Conservation (phyloP, 352 stramenopile species). For the Phytopythium delawarense region DNA sequence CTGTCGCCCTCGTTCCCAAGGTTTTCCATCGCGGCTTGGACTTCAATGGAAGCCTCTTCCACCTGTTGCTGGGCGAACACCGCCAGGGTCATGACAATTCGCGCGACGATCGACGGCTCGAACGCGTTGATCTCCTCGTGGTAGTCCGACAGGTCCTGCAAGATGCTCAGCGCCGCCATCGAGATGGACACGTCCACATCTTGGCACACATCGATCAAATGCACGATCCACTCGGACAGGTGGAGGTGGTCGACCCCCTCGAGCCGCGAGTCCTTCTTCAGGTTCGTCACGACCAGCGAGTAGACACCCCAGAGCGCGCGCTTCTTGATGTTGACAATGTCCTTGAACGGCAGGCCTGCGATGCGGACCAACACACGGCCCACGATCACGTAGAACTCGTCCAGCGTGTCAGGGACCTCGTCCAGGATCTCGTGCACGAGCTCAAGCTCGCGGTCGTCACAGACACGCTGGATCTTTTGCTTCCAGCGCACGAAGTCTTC, state of each 20-base stretch:
- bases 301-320: slow-evolving; percentile 78
- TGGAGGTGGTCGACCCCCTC: slow-evolving; percentile 35
- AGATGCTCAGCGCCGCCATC: slow-evolving; percentile 67
- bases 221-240: slow-evolving; percentile 72
- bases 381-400: slow-evolving; percentile 68
- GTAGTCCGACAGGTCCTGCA: slow-evolving; percentile 78
- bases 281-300: slow-evolving; percentile 66
- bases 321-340: slow-evolving; percentile 79
- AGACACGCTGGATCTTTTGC: slow-evolving; percentile 56
- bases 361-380: slow-evolving; percentile 76
- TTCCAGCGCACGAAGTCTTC: slow-evolving; percentile 82
- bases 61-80: slow-evolving; percentile 86
- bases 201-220: slow-evolving; percentile 79
- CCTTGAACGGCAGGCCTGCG: slow-evolving; percentile 61
- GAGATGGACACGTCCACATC: slow-evolving; percentile 70
- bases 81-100: slow-evolving; percentile 85
- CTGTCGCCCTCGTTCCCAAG: slow-evolving; percentile 2
- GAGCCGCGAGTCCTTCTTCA: slow-evolving; percentile 27
- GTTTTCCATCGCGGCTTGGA: slow-evolving; percentile 75
- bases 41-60: slow-evolving; percentile 84
- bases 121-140: slow-evolving; percentile 66
- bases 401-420: slow-evolving; percentile 62
- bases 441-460: slow-evolving; percentile 23
- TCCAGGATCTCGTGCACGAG: slow-evolving; percentile 49
- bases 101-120: slow-evolving; percentile 60